Evolutionary conservation across 192 early-diverging fungal genomes (phyloP).

Genomic region (Backusella morwellensis): DNA sequence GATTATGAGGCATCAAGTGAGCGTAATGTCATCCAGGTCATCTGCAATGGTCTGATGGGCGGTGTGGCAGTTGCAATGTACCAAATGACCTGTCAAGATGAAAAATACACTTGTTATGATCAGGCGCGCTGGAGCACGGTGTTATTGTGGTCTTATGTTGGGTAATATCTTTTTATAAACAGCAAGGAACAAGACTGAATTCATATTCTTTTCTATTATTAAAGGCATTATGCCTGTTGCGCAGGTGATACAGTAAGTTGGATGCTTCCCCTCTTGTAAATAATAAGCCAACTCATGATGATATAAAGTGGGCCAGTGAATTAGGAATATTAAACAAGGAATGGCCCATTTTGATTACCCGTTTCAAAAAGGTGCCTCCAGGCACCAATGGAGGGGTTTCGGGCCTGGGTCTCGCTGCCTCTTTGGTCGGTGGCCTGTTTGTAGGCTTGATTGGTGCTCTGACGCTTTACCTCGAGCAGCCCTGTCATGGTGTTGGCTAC

Average conservation of each 20-base stretch:
- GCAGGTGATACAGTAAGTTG: constrained; percentile 54
- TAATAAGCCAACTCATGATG: background rate
- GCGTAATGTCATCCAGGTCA: constrained; percentile 48
- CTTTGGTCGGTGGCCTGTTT: constrained; percentile 68
- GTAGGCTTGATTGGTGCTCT: constrained; percentile 64
- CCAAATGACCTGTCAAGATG: constrained; percentile 39
- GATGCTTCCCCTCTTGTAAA: background rate
- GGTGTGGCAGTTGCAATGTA: constrained; percentile 38
- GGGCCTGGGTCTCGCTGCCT: constrained; percentile 71
- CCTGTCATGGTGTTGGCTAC: constrained; percentile 34
- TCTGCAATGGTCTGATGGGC: constrained; percentile 50
- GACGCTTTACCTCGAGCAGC: constrained; percentile 47
- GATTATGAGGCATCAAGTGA: constrained; percentile 45
- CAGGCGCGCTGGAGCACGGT: constrained; percentile 28
- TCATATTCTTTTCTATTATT: no score
- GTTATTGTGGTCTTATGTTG: constrained; percentile 50
- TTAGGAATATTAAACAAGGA: constrained; percentile 75
- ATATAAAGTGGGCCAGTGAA: constrained; percentile 79
- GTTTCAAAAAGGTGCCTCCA: constrained; percentile 72
- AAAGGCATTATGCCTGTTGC: constrained; percentile 54
- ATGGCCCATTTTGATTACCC: constrained; percentile 84
- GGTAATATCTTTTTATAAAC: constrained; percentile 15
- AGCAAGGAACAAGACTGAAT: background rate
- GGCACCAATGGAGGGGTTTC: constrained; percentile 91
- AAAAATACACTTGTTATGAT: constrained; percentile 25